phyloP scores from a whole-genome alignment of 1,139 yeast species.

The Candida glucosophila region DNA sequence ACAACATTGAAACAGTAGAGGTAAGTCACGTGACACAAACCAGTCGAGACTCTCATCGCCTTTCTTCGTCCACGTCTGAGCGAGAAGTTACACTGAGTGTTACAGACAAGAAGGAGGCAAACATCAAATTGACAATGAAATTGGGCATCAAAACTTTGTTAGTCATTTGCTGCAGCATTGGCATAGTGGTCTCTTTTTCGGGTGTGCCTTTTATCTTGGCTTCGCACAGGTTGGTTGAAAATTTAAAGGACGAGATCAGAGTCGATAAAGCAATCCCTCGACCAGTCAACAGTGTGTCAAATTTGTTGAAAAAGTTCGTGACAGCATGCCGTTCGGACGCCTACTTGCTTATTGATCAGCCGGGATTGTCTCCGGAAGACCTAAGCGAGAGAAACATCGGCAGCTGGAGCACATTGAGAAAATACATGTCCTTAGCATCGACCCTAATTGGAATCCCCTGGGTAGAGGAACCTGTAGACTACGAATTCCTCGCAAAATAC shows the following conservation, averaged over 20 bases:
- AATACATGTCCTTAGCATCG: slow-evolving; percentile 51
- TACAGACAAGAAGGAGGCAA: too few species aligned
- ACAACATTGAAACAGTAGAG: too few species aligned
- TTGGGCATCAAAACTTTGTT: too few species aligned
- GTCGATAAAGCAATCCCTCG: slow-evolving; percentile 12
- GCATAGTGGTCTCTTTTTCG: slow-evolving; percentile 7
- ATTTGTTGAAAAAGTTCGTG: slow-evolving; percentile 39
- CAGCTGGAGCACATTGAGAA: slow-evolving; percentile 46
- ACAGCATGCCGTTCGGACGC: slow-evolving; percentile 65
- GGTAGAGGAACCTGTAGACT: slow-evolving; percentile 35
- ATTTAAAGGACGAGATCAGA: slow-evolving; percentile 17
- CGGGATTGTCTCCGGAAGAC: slow-evolving; percentile 58
- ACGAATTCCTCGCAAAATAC: slow-evolving; percentile 35
- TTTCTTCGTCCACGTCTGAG: too few species aligned
- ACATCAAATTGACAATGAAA: too few species aligned
- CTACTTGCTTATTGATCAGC: slow-evolving; percentile 59
- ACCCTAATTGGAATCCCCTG: slow-evolving; percentile 58
- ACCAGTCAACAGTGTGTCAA: slow-evolving; percentile 25
- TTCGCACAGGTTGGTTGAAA: slow-evolving; percentile 32
- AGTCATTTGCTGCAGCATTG: too few species aligned
- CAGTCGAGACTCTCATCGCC: too few species aligned
- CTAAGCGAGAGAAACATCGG: slow-evolving; percentile 30
- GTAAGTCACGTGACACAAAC: too few species aligned
- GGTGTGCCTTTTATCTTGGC: slow-evolving; percentile 33
- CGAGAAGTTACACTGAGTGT: too few species aligned